Evolutionary conservation across 768 basidiomycete species (phyloP), one percentile per base, ranked within the genome.

Genomic region (Pisolithus microcarpus): DNA sequence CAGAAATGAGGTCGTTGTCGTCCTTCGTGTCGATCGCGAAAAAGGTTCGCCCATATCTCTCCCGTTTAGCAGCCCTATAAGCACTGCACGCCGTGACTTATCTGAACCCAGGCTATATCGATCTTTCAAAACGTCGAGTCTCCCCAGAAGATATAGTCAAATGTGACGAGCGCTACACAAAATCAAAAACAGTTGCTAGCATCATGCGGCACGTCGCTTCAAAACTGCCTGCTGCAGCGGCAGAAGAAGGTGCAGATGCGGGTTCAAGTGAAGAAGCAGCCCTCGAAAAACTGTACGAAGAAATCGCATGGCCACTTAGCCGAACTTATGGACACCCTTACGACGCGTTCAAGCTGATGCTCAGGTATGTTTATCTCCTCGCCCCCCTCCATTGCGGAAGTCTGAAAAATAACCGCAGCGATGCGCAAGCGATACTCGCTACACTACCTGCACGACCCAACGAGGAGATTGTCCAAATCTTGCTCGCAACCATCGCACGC

Each of bases 131-230:
- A 75, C 84, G 96, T 55, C 87, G 95, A 58, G 96, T 99, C 4
- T 96, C 93, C 3, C 87, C 95, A 2, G 96, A 99, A 65, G 96
- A 98, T 65, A 95, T 99, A 64, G 82, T 85, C n/a, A 96, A 96
- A 71, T 98, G 96, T 72, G 95, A 98, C 67, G 95, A 97, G 61
- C 84, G 91, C 39, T 99, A 91, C 70, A 92, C 95, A 80, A 99
- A 99, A 72, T 93, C 91, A 15, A 96, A 96, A 73, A 84, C 91
- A 1, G 93, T 98, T 23, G 85, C 92, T 38, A 92, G 89, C 10
- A 93, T 95, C 66, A 82, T 93, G 70, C 80, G 91, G 16, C 90
- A 94, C 62, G 91, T 93, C 52, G 87, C 88, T 2, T 88, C 88
- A 13, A 89, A 89, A 64, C 64, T 88, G n/a, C 78, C 83, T 1